phyloP scores from a whole-genome alignment of 2,329 filamentous ascomycete species.

The Aquanectria penicillioides region DNA sequence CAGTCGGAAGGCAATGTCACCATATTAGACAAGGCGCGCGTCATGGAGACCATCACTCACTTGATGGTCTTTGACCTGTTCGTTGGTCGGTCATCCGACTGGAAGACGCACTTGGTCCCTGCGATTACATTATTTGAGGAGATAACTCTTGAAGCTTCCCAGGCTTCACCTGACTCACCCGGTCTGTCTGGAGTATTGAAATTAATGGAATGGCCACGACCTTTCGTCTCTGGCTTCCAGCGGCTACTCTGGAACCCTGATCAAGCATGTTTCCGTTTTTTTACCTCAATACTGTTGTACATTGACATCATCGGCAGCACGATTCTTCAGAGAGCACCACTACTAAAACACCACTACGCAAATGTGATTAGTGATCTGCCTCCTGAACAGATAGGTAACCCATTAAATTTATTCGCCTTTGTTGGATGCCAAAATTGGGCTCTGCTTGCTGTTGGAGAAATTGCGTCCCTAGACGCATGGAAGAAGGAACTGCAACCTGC shows the following conservation, averaged over 20 bases:
- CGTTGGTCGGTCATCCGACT: slow-evolving; percentile 2
- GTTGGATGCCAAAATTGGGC: slow-evolving; percentile 22
- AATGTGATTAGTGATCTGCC: not conserved
- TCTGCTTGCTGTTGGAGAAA: not conserved
- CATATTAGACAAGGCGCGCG: slow-evolving; percentile 1
- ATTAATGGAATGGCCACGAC: not conserved
- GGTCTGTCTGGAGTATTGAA: not conserved
- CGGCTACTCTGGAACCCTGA: slow-evolving; percentile 42
- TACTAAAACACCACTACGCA: not conserved
- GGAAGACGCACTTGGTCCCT: slow-evolving; percentile 1
- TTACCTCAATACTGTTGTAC: slow-evolving; percentile 45
- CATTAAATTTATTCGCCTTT: not conserved
- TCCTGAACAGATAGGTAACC: too few species aligned
- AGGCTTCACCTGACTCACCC: too few species aligned
- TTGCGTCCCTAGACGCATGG: not conserved
- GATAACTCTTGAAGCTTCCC: not conserved
- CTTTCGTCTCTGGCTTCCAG: not conserved
- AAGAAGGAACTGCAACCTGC: not conserved
- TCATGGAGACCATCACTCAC: slow-evolving; percentile 1
- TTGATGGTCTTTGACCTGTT: slow-evolving; percentile 14
- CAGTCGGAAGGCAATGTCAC: not conserved
- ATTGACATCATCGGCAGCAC: slow-evolving; percentile 26
- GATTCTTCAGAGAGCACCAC: not conserved
- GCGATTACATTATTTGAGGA: not conserved
- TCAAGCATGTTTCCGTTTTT: slow-evolving; percentile 51